A percentile compares a stretch with the other conserved stretches of the same genome.
Evolutionary conservation across 345 rosid species (phyloP).

Genomic region (Euphorbia peplus): DNA sequence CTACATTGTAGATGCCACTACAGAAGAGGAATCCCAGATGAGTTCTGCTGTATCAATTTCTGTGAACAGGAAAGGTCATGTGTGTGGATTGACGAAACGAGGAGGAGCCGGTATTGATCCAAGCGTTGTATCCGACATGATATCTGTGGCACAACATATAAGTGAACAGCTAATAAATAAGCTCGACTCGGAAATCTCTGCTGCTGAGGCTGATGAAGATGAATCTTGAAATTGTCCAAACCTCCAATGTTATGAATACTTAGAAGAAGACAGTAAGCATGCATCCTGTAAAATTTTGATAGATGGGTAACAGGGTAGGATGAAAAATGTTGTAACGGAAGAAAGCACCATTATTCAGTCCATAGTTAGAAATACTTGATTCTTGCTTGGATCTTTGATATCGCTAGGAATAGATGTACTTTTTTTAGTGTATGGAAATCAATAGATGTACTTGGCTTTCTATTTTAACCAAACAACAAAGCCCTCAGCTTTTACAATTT

Average conservation of each 20-base stretch:
- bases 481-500: too few species aligned
- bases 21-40: conserved; percentile 95
- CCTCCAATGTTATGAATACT: background rate
- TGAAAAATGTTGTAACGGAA: too few species aligned
- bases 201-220: conserved; percentile 61
- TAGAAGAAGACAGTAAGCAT: background rate
- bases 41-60: conserved; percentile 84
- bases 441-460: background rate
- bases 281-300: background rate
- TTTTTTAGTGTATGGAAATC: background rate
- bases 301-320: too few species aligned
- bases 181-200: conserved; percentile 70
- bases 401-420: background rate
- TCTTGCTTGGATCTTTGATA: background rate
- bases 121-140: conserved; percentile 80
- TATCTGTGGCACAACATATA: conserved; percentile 69
- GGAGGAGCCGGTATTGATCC: conserved; percentile 89
- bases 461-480: too few species aligned
- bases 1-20: conserved; percentile 81
- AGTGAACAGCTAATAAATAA: conserved; percentile 56
- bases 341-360: too few species aligned
- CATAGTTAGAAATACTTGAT: too few species aligned
- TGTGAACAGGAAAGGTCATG: conserved; percentile 59
- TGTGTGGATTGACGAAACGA: conserved; percentile 73
- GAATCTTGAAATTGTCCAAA: conserved; percentile 10